Evolutionary conservation across 495 filamentous ascomycete genomes (phyloP).

Genomic region (Xylona heveae): DNA sequence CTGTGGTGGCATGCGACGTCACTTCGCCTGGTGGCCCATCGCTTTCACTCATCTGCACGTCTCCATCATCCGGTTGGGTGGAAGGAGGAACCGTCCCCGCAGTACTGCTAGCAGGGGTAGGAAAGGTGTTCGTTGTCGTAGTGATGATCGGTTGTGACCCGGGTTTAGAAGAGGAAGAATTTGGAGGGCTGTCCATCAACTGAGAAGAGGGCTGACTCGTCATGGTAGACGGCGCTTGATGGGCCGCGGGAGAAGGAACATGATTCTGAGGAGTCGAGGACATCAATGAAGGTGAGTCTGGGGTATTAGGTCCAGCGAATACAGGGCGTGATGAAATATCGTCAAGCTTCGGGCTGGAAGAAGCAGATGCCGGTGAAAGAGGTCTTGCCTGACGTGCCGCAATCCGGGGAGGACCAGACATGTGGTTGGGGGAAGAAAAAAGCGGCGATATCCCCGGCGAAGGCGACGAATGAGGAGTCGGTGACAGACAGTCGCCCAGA

Average conservation of each 20-base stretch:
- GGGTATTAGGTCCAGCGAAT: slow-evolving; percentile 5
- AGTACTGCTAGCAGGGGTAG: slow-evolving; percentile 22
- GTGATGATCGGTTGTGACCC: slow-evolving; percentile 9
- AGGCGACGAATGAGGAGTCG: too few species aligned
- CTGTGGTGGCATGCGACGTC: background rate
- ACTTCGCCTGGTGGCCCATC: slow-evolving; percentile 1
- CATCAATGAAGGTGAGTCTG: slow-evolving; percentile 12
- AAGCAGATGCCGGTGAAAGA: background rate
- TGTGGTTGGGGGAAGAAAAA: too few species aligned
- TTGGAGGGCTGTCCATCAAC: slow-evolving; percentile 13
- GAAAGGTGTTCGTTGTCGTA: slow-evolving; percentile 14
- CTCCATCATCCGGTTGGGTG: slow-evolving; percentile 13
- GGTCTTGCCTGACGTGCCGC: too few species aligned
- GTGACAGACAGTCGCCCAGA: too few species aligned
- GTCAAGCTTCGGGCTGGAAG: background rate
- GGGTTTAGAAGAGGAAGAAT: slow-evolving; percentile 7
- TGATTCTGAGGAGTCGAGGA: slow-evolving; percentile 9
- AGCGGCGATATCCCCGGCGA: too few species aligned
- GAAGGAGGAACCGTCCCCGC: slow-evolving; percentile 11
- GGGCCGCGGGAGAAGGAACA: slow-evolving; percentile 14
- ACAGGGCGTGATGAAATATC: background rate
- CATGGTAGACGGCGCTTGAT: slow-evolving; percentile 12
- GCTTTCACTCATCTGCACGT: slow-evolving; percentile 14
- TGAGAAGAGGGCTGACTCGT: slow-evolving; percentile 11
- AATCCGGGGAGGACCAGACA: too few species aligned